Evolutionary conservation across 1,139 yeast species (phyloP).

Genomic region (Saccharomycopsis crataegensis): DNA sequence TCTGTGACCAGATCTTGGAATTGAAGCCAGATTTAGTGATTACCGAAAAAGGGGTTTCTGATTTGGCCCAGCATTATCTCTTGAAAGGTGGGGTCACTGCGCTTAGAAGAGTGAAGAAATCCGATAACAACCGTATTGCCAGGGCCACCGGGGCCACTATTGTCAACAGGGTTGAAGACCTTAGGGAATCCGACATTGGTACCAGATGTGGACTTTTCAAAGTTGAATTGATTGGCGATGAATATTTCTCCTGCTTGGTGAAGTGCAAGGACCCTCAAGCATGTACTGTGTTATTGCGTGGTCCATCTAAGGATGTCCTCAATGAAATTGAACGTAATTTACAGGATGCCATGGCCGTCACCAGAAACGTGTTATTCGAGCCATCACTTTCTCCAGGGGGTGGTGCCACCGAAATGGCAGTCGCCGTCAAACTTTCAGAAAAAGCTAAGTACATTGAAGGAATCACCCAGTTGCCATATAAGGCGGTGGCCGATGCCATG

Average conservation of each 20-base stretch:
- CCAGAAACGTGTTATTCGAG: slow-evolving; percentile 90
- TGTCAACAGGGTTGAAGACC: slow-evolving; percentile 90
- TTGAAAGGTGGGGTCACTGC: slow-evolving; percentile 92
- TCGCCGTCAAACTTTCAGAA: slow-evolving; percentile 80
- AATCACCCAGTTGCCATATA: slow-evolving; percentile 97
- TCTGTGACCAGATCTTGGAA: slow-evolving; percentile 80
- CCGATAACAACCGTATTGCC: slow-evolving; percentile 94
- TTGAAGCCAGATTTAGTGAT: slow-evolving; percentile 91
- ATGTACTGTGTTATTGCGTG: slow-evolving; percentile 86
- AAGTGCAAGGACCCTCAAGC: slow-evolving; percentile 83
- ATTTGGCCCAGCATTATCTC: slow-evolving; percentile 93
- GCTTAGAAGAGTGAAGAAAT: slow-evolving; percentile 88
- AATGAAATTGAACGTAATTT: slow-evolving; percentile 95
- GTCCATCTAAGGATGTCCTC: slow-evolving; percentile 94
- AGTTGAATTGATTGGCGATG: slow-evolving; percentile 95
- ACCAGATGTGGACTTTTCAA: slow-evolving; percentile 83
- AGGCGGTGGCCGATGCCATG: slow-evolving; percentile 97
- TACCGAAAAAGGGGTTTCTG: slow-evolving; percentile 98
- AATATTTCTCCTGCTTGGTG: slow-evolving; percentile 74
- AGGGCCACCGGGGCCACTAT: slow-evolving; percentile 98
- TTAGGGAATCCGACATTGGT: slow-evolving; percentile 87
- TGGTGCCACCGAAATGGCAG: slow-evolving; percentile 99
- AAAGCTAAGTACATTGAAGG: slow-evolving; percentile 92
- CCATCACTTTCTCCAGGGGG: slow-evolving; percentile 98
- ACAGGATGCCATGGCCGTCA: slow-evolving; percentile 98